Percentiles rank a stretch among this genome's conserved stretches.
Conservation (phyloP, 1,284 basidiomycete genomes). For the Bondarzewia mesenterica region DNA sequence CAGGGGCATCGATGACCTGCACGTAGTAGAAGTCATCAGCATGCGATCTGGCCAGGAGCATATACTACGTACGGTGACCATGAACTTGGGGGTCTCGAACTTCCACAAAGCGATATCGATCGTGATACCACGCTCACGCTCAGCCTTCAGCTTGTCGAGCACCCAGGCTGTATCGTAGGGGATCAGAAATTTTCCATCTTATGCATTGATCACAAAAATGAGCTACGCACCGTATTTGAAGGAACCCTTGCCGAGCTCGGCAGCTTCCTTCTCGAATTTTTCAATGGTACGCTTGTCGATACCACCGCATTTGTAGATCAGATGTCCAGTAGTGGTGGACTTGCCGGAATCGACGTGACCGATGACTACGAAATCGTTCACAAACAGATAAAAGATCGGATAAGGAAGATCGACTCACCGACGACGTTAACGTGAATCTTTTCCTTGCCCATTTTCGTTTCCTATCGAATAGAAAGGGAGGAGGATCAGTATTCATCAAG, state of each 20-base stretch:
- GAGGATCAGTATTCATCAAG: conserved; percentile 16
- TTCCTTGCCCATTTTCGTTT: conserved; percentile 81
- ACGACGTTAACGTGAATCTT: conserved; percentile 89
- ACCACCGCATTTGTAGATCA: conserved; percentile 99
- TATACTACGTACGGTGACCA: conserved; percentile 64
- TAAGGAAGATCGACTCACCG: conserved; percentile 27
- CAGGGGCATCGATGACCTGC: conserved; percentile 95
- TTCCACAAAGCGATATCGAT: conserved; percentile 99
- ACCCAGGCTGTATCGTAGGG: conserved; percentile 81
- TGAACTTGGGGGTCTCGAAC: conserved; percentile 94
- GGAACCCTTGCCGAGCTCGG: conserved; percentile 99
- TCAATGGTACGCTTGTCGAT: conserved; percentile 99
- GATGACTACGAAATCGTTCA: conserved; percentile 57
- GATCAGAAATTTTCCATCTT: conserved; percentile 11
- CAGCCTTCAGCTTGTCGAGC: conserved; percentile 99
- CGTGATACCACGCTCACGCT: conserved; percentile 99
- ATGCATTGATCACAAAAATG: conserved; percentile 1
- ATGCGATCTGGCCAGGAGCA: not conserved
- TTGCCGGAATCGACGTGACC: conserved; percentile 98
- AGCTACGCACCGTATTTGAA: conserved; percentile 87
- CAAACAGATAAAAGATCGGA: conserved; percentile 15
- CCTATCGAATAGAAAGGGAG: conserved; percentile 20
- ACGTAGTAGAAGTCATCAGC: conserved; percentile 6
- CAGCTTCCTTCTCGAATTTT: conserved; percentile 99
- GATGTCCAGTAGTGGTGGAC: conserved; percentile 99